A percentile compares a stretch with the other conserved stretches of the same genome.
phyloP scores from a whole-genome alignment of 805 yeast genomes.

The Cyberlindnera americana region DNA sequence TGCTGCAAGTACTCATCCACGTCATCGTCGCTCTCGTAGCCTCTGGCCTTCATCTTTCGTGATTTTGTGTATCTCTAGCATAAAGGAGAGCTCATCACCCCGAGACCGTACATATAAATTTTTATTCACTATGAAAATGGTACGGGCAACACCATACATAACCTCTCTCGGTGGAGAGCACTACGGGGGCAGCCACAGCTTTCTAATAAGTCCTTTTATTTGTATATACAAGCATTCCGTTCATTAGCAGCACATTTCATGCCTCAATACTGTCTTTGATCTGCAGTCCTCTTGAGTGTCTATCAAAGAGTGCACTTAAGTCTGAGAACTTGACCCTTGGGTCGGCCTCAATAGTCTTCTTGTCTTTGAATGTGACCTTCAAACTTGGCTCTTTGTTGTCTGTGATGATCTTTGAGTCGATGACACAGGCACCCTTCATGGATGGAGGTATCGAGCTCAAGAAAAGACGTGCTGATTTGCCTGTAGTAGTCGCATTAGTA shows the following conservation, averaged over 20 bases:
- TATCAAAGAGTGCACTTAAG: conserved; percentile 62
- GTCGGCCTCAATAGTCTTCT: conserved; percentile 61
- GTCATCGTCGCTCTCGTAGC: conserved; percentile 17
- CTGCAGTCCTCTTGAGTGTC: conserved; percentile 76
- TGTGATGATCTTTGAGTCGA: conserved; percentile 61
- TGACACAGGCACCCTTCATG: conserved; percentile 54
- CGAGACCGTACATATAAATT: too few species aligned
- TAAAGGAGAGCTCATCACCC: background rate
- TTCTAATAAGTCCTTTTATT: too few species aligned
- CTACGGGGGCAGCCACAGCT: too few species aligned
- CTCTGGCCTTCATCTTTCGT: background rate
- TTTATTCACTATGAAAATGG: too few species aligned
- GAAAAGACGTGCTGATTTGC: conserved; percentile 76
- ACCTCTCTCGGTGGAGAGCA: too few species aligned
- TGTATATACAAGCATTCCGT: too few species aligned
- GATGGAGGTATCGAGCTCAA: conserved; percentile 78
- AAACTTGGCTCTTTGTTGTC: conserved; percentile 52
- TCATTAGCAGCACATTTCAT: conserved; percentile 6
- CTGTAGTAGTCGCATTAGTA: conserved; percentile 29
- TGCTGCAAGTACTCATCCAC: conserved; percentile 15
- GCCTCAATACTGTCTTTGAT: conserved; percentile 65
- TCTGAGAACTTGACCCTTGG: conserved; percentile 62
- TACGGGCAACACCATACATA: too few species aligned
- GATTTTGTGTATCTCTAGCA: background rate
- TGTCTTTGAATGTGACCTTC: conserved; percentile 78